Evolutionary conservation across 805 yeast genomes (phyloP), one percentile per base, ranked within the genome.

Genomic region (Kuraishia cidri): DNA sequence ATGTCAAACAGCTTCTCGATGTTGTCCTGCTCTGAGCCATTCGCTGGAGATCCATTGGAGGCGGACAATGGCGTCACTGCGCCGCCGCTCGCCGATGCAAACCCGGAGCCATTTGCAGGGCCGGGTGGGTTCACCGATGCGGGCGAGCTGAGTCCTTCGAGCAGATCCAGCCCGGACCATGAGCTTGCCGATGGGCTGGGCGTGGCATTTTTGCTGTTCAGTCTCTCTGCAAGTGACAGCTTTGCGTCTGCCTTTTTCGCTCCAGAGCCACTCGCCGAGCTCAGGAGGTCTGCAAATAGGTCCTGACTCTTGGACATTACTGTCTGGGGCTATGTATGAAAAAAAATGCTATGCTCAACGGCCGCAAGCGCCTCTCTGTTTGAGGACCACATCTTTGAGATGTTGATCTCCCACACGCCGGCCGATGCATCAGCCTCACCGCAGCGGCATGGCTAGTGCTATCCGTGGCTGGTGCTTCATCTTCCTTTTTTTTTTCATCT

Each of bases 201-300:
- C 23, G 23, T 7, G 23, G 9, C 23, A 10, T 20, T 30, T 4
- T n/a, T 19, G 14, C 9, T 16, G 23, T 15, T 9, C 42, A 54
- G 56, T 29, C 63, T 52, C 39, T 66, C 64, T 3, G 52, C 46
- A 30, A 63, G 34, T 0, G 60, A 43, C 23, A 62, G 30, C 20
- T 50, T 52, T 1, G 54, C 39, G 17, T 42, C 42, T 17, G 45
- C 44, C 25, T 43, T 40, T 30, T 48, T 49, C 35, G 47, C 44
- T 25, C 37, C 37, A 10, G 28, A 17, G 13, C 40, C 23, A 11
- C 50, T 46, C 15, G 56, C 55, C 6, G 58, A 46, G 19, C 49
- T 44, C 34, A 66, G 45, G 18, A 66, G 48, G 39, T 60, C 58
- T 2, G 72, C 71, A 57, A 66, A 66, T 15, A 66, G 54, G 40